Percentiles rank a stretch among this genome's conserved stretches.
phyloP scores from a whole-genome alignment of 2,329 filamentous ascomycete genomes.

The Penicillium sp. region DNA sequence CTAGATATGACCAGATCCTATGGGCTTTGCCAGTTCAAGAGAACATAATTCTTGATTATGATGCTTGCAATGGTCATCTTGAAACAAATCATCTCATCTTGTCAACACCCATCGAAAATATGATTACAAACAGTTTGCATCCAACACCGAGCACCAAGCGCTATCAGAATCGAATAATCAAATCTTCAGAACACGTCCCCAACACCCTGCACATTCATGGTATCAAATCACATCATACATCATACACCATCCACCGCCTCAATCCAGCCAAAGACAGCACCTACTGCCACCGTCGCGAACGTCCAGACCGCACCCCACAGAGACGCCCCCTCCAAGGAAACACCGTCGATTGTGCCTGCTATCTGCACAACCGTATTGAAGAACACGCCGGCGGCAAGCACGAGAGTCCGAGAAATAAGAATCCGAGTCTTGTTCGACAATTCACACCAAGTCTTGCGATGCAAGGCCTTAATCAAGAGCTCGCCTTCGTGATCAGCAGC shows the following conservation, averaged over 20 bases:
- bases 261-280: slow-evolving; percentile 39
- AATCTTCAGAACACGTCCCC: background rate
- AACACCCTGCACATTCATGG: background rate
- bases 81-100: background rate
- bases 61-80: background rate
- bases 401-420: slow-evolving; percentile 62
- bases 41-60: background rate
- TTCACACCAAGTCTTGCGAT: slow-evolving; percentile 61
- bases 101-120: background rate
- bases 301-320: slow-evolving; percentile 76
- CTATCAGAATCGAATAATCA: background rate
- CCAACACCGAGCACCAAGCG: background rate
- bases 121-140: background rate
- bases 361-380: slow-evolving; percentile 65
- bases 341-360: slow-evolving; percentile 66
- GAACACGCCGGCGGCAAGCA: slow-evolving; percentile 48
- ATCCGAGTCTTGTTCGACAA: slow-evolving; percentile 60
- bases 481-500: slow-evolving; percentile 66
- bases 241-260: slow-evolving; percentile 33
- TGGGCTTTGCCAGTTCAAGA: background rate
- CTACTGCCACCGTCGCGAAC: slow-evolving; percentile 42
- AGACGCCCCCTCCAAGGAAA: slow-evolving; percentile 67
- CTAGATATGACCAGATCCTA: background rate
- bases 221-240: background rate
- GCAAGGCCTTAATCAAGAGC: slow-evolving; percentile 69